Percentiles rank a stretch among this genome's conserved stretches.
Conservation (phyloP, 2,329 filamentous ascomycete species). For the Talaromyces albobiverticillius region DNA sequence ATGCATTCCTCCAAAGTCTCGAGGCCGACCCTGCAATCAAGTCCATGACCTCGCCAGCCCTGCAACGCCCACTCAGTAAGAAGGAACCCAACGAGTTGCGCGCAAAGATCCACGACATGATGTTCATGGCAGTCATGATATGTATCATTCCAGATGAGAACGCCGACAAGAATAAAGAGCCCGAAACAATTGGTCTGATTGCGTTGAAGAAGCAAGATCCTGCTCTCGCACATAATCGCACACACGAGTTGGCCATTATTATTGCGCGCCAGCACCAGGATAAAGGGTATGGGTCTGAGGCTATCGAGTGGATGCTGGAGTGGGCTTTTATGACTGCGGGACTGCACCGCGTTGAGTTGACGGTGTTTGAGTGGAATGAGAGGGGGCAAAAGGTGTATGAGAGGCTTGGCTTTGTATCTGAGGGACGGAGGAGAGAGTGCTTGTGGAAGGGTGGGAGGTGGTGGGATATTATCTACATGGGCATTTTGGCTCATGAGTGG, state of each 20-base stretch:
- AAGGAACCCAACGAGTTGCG: too few species aligned
- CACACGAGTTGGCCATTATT: not conserved
- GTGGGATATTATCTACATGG: not conserved
- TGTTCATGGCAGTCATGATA: not conserved
- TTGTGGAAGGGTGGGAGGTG: not conserved
- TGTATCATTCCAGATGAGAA: not conserved
- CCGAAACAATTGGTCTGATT: too few species aligned
- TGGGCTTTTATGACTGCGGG: slow-evolving; percentile 6
- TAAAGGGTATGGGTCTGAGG: slow-evolving; percentile 3
- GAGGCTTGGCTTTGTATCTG: not conserved
- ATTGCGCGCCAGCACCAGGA: not conserved
- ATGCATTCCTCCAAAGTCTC: not conserved
- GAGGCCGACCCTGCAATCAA: not conserved
- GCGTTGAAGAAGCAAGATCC: too few species aligned
- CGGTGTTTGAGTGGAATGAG: not conserved
- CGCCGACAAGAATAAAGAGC: too few species aligned
- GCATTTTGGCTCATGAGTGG: slow-evolving; percentile 1
- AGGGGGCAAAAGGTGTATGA: slow-evolving; percentile 3
- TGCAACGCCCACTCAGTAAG: not conserved
- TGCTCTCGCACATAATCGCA: not conserved
- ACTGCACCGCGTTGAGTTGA: not conserved
- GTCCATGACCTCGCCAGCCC: not conserved
- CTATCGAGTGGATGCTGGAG: not conserved
- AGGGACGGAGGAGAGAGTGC: not conserved
- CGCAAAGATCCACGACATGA: too few species aligned